Evolutionary conservation across 768 basidiomycete species (phyloP).

Genomic region (Psilocybe subaeruginosa): DNA sequence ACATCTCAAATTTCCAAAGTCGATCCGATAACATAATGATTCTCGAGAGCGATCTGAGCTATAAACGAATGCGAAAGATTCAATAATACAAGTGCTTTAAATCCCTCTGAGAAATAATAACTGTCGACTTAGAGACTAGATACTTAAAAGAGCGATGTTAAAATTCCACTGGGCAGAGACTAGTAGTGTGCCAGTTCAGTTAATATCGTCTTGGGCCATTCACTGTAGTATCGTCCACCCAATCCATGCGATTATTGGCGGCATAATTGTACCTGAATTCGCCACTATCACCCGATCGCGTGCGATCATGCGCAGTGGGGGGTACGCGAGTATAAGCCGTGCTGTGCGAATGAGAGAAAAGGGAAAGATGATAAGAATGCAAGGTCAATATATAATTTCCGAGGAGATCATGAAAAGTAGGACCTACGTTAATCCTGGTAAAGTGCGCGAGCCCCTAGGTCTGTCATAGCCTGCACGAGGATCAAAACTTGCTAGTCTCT

Average conservation of each 20-base stretch:
- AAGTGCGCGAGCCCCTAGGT: slow-evolving; percentile 13
- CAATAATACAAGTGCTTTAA: slow-evolving; percentile 1
- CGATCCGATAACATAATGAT: background rate
- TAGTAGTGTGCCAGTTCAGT: background rate
- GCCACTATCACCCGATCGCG: slow-evolving; percentile 24
- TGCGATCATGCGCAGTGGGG: slow-evolving; percentile 29
- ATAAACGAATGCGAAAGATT: background rate
- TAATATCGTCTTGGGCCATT: slow-evolving; percentile 35
- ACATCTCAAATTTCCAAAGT: background rate
- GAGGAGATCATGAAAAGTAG: slow-evolving; percentile 19
- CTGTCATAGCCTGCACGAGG: slow-evolving; percentile 18
- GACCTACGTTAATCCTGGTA: slow-evolving; percentile 29
- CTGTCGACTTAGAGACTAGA: background rate
- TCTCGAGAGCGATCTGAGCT: background rate
- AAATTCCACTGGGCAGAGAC: background rate
- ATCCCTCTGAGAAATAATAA: background rate
- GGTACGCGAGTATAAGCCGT: slow-evolving; percentile 32
- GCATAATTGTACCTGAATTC: slow-evolving; percentile 29
- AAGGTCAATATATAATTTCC: slow-evolving; percentile 13
- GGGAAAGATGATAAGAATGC: background rate
- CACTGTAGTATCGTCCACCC: slow-evolving; percentile 50
- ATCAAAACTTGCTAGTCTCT: slow-evolving; percentile 28
- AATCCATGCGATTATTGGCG: slow-evolving; percentile 35
- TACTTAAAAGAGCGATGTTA: background rate
- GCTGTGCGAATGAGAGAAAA: slow-evolving; percentile 19